Base-by-base conservation (phyloP, 805 yeast species). In the Pichia kluyveri region DNA sequence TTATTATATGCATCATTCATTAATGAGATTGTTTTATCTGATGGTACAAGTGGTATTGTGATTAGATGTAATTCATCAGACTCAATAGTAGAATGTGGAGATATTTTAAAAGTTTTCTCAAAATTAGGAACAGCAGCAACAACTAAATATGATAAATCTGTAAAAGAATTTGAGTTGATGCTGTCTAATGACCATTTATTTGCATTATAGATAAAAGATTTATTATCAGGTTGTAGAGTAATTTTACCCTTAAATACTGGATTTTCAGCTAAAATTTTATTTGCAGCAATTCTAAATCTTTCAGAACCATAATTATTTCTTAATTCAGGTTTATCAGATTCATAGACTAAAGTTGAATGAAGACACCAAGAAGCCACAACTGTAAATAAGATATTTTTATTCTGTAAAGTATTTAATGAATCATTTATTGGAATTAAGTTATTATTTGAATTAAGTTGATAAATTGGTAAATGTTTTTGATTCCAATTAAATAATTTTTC, bases 301-400 rank as follows among this genome's bases (percentile, higher is more conserved):
- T 78, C 77, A 8, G 70, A 57, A 1, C 96, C 96, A 51, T 73
- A 68, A 44, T 70, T 70, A 12, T 30, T 4, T 30, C 89, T 70
- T 61, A 83, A 66, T 54, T 82, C 83, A 0, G 82, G 80, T 0
- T 80, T 71, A 54, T 87, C 91, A 45, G 90, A 79, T 48, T 83
- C 83, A 31, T 90, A 90, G 2, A 90, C 89, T 44, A 90, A 64
- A 4, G 89, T 77, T 2, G 96, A 88, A 64, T 90, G 97, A 53
- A 88, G 77, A 0, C 83, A 95, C 86, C 95, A 81, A 0, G 96
- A 85, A 0, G 79, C 71, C 10, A 89, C 95, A 2, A 86, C 86
- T 17, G 76, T 50, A 58, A 81, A 70, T 45, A 59, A 56, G 8
- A 41, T 23, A 4, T 44, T 27, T 5, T 28, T 8, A 66, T 62